Evolutionary conservation across 352 stramenopile genomes (phyloP), one percentile per base, ranked within the genome.

Genomic region (Phytophthora vignae): DNA sequence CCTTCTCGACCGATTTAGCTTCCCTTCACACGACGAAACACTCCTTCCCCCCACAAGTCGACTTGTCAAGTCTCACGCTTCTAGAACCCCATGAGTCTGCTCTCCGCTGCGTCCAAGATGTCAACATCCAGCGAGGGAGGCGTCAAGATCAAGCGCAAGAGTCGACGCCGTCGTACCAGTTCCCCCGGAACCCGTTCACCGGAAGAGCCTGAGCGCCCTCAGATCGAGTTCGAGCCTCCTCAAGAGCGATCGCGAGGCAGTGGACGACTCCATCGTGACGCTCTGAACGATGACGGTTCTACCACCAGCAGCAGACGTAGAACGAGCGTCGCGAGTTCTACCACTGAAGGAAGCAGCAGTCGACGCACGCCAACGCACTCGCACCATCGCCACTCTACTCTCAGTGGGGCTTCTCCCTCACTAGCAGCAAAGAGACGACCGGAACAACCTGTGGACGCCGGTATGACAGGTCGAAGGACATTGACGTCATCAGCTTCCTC

Each of bases 401-500:
- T 55, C 22, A 44, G 7, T 46, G 36, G 36, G 11, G 27, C 21
- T 52, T 19, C 52, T 27, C 40, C 65, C 21, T 55, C 55, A 12
- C 31, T 54, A 7, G 10, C 38, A n/a, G 6, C 55, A 12, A 67
- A 64, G 5, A 31, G 55, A 8, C 54, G 57, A 21, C 22, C 57
- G 17, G 25, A 69, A 15, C 55, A 60, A 21, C 3, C 60, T 21
- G 25, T 7, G 14, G 70, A 74, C 29, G 25, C 50, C 14, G 56
- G 3, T 44, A 44, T 56, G 6, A n/a, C 40, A 40, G 60, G 53
- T 25, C 49, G 66, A 67, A 60, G 63, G 17, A 27, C 46, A 8
- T 66, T 91, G 25, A 85, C 76, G 0, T 86, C 83, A 6, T 91
- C 83, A 1, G 81, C 79, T 0, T 90, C 83, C 1, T 73, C 76